Conservation (phyloP, 106 monocot genomes). For the Allium fistulosum region DNA sequence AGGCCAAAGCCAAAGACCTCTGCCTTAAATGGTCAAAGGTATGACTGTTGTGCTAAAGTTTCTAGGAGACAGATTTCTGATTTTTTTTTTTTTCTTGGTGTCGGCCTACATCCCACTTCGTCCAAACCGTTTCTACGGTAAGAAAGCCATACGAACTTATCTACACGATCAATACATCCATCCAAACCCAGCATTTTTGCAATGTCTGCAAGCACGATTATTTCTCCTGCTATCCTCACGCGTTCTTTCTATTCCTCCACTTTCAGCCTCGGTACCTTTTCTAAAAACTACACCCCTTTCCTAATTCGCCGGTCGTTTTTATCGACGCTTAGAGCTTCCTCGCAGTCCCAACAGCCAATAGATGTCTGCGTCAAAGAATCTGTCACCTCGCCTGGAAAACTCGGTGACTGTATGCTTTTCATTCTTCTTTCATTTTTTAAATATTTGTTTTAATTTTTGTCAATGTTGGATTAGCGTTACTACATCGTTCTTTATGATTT, state of each 20-base stretch:
- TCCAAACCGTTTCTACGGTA: no score
- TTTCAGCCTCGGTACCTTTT: neutral
- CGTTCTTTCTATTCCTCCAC: neutral
- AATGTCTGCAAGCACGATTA: neutral
- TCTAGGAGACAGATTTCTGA: no score
- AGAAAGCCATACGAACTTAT: no score
- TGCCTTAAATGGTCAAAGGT: no score
- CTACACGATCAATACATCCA: no score
- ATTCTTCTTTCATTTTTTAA: neutral
- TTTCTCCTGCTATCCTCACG: neutral
- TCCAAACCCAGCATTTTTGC: no score
- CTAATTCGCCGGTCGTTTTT: no score
- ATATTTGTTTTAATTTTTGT: neutral
- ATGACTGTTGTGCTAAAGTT: no score
- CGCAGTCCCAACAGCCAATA: neutral
- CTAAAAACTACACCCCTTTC: no score
- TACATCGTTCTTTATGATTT: neutral
- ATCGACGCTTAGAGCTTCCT: neutral
- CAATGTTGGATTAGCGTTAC: neutral
- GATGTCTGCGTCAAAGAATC: conserved; percentile 13
- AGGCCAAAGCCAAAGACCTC: no score
- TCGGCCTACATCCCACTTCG: no score
- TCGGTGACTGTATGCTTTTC: conserved; percentile 3
- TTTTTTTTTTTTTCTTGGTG: no score
- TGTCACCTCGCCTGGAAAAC: conserved; percentile 1